Conservation (phyloP, 2,329 filamentous ascomycete species). For the Ramularia collo-cygni region DNA sequence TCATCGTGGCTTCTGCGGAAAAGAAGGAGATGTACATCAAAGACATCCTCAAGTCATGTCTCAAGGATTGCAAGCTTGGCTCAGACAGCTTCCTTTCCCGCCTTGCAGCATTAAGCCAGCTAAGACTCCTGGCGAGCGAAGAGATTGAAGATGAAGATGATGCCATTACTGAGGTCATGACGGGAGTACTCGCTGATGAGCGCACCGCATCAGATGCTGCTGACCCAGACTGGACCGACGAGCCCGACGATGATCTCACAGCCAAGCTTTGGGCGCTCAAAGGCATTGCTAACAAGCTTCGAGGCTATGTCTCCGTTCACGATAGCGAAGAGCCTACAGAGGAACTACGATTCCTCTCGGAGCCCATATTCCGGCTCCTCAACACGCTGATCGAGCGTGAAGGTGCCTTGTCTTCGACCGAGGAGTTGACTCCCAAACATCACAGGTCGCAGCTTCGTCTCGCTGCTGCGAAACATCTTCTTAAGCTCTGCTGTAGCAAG, state of each 20-base stretch:
- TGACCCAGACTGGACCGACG: conserved; percentile 39
- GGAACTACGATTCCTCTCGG: conserved; percentile 46
- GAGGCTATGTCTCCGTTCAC: conserved; percentile 44
- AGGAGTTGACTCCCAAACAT: conserved; percentile 62
- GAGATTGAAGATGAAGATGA: conserved; percentile 64
- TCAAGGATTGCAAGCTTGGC: conserved; percentile 67
- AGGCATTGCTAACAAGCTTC: conserved; percentile 77
- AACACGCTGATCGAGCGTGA: conserved; percentile 66
- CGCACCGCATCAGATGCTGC: conserved; percentile 43
- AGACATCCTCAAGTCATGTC: conserved; percentile 69
- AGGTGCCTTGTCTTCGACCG: conserved; percentile 70
- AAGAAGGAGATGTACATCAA: conserved; percentile 79
- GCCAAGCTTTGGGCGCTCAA: conserved; percentile 80
- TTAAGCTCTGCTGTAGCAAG: conserved; percentile 77
- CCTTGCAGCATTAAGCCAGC: conserved; percentile 63
- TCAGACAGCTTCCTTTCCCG: conserved; percentile 67
- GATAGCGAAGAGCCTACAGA: conserved; percentile 31
- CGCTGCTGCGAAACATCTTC: conserved; percentile 65
- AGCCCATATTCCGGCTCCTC: conserved; percentile 69
- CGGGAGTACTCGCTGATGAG: conserved; percentile 64
- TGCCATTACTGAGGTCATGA: conserved; percentile 70
- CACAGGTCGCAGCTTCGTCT: conserved; percentile 79
- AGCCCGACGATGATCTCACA: conserved; percentile 70
- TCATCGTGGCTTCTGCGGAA: conserved; percentile 71
- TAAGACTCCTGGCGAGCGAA: conserved; percentile 69